Conservation (phyloP, 768 basidiomycete species). For the Tulasnella sp. region DNA sequence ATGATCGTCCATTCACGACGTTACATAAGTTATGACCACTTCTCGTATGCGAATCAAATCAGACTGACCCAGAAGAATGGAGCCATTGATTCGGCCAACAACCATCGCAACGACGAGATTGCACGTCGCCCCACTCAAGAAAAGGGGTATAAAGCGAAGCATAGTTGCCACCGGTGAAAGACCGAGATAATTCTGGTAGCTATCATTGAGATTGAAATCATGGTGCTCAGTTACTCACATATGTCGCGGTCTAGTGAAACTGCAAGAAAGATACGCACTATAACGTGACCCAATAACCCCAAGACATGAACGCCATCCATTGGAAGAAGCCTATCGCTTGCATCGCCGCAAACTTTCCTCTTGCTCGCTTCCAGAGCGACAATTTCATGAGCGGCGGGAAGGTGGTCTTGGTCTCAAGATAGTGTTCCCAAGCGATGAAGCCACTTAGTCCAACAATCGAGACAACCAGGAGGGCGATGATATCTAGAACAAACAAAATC, state of each 20-base stretch:
- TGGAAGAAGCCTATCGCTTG: constrained; percentile 64
- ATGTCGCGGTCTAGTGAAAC: neutral
- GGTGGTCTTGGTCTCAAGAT: constrained; percentile 51
- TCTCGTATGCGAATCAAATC: constrained; percentile 35
- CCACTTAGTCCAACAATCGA: constrained; percentile 58
- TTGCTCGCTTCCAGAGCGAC: constrained; percentile 62
- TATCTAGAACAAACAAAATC: constrained; percentile 50
- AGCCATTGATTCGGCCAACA: constrained; percentile 58
- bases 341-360: constrained; percentile 64
- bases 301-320: constrained; percentile 49
- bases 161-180: constrained; percentile 64
- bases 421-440: constrained; percentile 70
- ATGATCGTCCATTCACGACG: too few species aligned
- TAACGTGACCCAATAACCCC: constrained; percentile 57
- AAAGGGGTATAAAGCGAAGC: constrained; percentile 71
- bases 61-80: constrained; percentile 60
- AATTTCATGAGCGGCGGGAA: constrained; percentile 66
- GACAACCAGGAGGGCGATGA: constrained; percentile 67
- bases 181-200: constrained; percentile 66
- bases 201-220: constrained; percentile 39
- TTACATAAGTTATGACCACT: too few species aligned
- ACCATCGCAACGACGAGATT: constrained; percentile 67
- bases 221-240: neutral
- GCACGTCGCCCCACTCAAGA: constrained; percentile 62
- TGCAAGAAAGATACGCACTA: constrained; percentile 8